Evolutionary conservation across 208 protist genomes (phyloP).

Genomic region (Crithidia bombi): DNA sequence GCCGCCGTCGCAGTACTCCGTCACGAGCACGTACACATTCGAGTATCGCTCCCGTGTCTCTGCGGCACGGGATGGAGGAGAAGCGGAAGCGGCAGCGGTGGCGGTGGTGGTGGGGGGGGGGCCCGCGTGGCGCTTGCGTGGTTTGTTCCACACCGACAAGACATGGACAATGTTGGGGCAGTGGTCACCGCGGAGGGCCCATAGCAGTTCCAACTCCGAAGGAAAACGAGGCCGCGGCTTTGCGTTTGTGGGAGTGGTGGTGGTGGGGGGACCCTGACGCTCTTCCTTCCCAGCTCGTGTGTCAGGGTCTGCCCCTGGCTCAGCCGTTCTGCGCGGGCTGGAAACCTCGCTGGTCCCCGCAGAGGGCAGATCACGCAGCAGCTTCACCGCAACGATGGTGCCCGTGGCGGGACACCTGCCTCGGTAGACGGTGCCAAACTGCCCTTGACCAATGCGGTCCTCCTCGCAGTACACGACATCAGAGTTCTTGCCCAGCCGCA

Average conservation of each 20-base stretch:
- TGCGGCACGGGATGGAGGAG: background rate
- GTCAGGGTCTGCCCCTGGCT: background rate
- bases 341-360: constrained; percentile 4
- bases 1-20: constrained; percentile 71
- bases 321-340: constrained; percentile 6
- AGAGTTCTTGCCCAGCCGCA: constrained; percentile 35
- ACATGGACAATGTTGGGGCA: constrained; percentile 54
- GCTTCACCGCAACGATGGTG: constrained; percentile 56
- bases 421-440: constrained; percentile 63
- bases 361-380: constrained; percentile 36
- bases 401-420: constrained; percentile 29
- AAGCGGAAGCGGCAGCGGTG: background rate
- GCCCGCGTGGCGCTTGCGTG: constrained; percentile 11
- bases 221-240: constrained; percentile 21
- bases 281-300: background rate
- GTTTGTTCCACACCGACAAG: constrained; percentile 38
- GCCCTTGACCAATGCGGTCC: constrained; percentile 50
- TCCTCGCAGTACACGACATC: constrained; percentile 45
- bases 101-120: background rate
- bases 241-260: background rate
- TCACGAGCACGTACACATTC: constrained; percentile 45
- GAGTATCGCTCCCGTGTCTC: constrained; percentile 14
- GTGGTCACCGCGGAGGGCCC: constrained; percentile 27
- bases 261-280: background rate
- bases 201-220: constrained; percentile 37